Base-by-base conservation (phyloP, 257 asterid genomes). In the Nicotiana otophora region DNA sequence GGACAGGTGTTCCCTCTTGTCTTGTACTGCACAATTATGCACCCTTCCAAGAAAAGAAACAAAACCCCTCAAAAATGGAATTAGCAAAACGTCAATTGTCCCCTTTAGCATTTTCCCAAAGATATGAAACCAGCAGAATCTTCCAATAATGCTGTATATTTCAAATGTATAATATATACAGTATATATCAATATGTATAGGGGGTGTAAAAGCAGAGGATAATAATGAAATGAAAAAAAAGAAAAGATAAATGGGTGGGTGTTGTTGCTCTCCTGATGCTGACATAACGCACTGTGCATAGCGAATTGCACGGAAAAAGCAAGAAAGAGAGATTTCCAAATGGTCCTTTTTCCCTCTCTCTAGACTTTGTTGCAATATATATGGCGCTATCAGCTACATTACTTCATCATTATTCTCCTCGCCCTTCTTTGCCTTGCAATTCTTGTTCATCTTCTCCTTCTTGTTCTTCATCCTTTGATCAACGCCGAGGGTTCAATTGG, bases 371-470 rank as follows among this genome's bases (percentile, higher is more conserved):
- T 14, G 61, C 57, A 19, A 34, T 66, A 36, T 84, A 61, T 30
- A 88, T 90, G 94, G 90, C 93, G 62, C 82, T 82, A 53, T 74
- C 91, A 53, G 81, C 89, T 23, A 86, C 90, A 86, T 82, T 89
- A 82, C 66, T 83, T 78, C 89, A 82, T 86, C 78, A 66, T 78
- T 77, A 60, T 76, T 72, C 82, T 82, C 87, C 67, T 54, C 92
- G 72, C 86, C 88, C 34, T 66, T 65, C 55, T 57, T 9, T 42
- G 5, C 84, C 89, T 61, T 82, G 91, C 14, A 82, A 48, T 84
- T 87, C 88, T 55, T 89, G 92, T 86, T 88, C 92, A 10, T 81
- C 93, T 83, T 91, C 84, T 23, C 81, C 77, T 4, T 75, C 16
- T 67, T 83, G 80, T 48, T 87, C 91, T 78, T 89, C 81, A 20